phyloP scores from a whole-genome alignment of 73 alveolate species.

The Symbiodinium natans region DNA sequence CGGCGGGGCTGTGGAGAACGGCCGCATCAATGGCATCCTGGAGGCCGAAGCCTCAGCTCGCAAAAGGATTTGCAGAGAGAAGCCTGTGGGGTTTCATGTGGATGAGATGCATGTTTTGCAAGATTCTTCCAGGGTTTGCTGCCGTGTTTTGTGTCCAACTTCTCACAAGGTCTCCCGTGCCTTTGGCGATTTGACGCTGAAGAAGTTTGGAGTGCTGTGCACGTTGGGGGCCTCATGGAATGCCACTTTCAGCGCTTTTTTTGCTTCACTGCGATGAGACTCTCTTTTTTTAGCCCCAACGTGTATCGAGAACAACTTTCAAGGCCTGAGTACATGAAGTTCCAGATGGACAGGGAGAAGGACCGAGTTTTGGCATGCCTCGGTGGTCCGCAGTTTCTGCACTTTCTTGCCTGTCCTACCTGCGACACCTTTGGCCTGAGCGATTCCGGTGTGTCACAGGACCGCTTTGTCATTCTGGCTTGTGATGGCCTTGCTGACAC shows the following conservation, averaged over 20 bases:
- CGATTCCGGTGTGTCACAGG: not conserved
- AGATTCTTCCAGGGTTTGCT: not conserved
- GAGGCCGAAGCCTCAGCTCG: too few relatives aligned
- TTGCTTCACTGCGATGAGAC: too few relatives aligned
- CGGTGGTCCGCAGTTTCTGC: too few relatives aligned
- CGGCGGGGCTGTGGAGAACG: slow-evolving; percentile 94
- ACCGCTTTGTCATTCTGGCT: slow-evolving; percentile 77
- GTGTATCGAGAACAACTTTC: too few relatives aligned
- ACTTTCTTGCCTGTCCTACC: too few relatives aligned
- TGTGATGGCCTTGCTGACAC: slow-evolving; percentile 43
- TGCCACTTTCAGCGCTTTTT: too few relatives aligned
- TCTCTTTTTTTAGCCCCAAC: too few relatives aligned
- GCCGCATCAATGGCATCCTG: slow-evolving; percentile 90
- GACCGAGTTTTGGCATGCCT: too few relatives aligned
- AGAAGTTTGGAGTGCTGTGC: slow-evolving; percentile 94
- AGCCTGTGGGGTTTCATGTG: too few relatives aligned
- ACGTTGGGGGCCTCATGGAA: not conserved
- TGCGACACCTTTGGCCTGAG: not conserved
- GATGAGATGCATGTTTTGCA: too few relatives aligned
- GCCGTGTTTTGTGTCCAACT: not conserved
- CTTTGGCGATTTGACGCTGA: slow-evolving; percentile 86
- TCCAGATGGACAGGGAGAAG: slow-evolving; percentile 93
- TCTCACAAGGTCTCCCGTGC: slow-evolving; percentile 66
- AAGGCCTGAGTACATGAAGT: slow-evolving; percentile 93
- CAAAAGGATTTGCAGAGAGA: too few relatives aligned